phyloP scores from a whole-genome alignment of 768 basidiomycete species.

The Amanita muscaria region DNA sequence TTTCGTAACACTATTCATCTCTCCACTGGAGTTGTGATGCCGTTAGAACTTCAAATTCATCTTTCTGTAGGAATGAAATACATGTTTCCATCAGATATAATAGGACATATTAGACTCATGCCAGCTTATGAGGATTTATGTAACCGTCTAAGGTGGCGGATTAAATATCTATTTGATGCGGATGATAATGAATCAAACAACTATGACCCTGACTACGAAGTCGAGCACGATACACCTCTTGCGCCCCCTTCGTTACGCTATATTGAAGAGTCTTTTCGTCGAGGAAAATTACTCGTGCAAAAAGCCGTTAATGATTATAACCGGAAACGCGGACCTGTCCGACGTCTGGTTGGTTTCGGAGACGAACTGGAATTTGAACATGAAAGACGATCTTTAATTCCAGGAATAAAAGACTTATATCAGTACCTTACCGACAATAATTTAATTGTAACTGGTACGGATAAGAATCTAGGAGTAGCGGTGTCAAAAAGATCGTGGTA shows the following conservation, averaged over 20 bases:
- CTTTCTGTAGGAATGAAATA: background rate
- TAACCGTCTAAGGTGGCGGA: background rate
- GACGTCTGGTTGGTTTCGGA: no score
- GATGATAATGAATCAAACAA: no score
- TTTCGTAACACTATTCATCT: background rate
- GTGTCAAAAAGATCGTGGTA: slow-evolving; percentile 17
- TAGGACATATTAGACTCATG: background rate
- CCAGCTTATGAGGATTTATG: background rate
- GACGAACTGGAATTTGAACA: no score
- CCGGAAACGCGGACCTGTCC: no score
- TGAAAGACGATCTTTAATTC: no score
- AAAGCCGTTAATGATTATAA: no score
- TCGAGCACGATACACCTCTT: no score
- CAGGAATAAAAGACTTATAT: background rate
- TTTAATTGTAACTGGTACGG: slow-evolving; percentile 17
- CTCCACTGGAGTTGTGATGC: background rate
- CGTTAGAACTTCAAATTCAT: background rate
- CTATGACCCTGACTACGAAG: no score
- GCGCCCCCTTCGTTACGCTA: no score
- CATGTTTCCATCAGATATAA: background rate
- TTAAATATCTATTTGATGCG: no score
- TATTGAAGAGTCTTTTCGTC: no score
- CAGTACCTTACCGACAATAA: slow-evolving; percentile 13
- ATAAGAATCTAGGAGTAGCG: slow-evolving; percentile 20
- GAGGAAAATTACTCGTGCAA: no score